Evolutionary conservation across 1,284 basidiomycete genomes (phyloP).

Genomic region (Kalmanozyma brasiliensis): DNA sequence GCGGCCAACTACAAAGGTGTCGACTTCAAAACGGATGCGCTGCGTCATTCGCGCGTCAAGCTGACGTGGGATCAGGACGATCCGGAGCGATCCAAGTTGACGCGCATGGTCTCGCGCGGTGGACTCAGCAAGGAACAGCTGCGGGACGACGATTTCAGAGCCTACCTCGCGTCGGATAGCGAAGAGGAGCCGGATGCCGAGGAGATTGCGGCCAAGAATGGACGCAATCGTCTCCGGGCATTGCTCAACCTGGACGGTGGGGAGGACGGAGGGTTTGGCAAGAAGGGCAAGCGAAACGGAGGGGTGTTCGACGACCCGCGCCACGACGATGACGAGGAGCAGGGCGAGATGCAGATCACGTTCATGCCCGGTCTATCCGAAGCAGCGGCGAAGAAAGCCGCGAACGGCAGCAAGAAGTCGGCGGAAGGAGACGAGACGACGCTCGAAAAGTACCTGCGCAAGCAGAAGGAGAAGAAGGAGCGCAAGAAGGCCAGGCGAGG

Average conservation of each 20-base stretch:
- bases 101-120: slow-evolving; percentile 46
- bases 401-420: slow-evolving; percentile 19
- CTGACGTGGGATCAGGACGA: slow-evolving; percentile 99
- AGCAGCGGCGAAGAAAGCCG: slow-evolving; percentile 49
- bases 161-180: slow-evolving; percentile 64
- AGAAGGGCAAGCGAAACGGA: slow-evolving; percentile 27
- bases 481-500: slow-evolving; percentile 37
- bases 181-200: slow-evolving; percentile 53
- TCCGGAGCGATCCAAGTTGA: slow-evolving; percentile 83
- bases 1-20: slow-evolving; percentile 77
- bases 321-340: slow-evolving; percentile 49
- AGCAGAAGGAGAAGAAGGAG: slow-evolving; percentile 66
- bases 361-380: slow-evolving; percentile 65
- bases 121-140: slow-evolving; percentile 53
- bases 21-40: slow-evolving; percentile 91
- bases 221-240: slow-evolving; percentile 53
- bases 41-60: slow-evolving; percentile 98
- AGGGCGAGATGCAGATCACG: slow-evolving; percentile 62
- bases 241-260: slow-evolving; percentile 53
- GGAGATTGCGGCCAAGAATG: slow-evolving; percentile 26
- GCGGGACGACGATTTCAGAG: slow-evolving; percentile 64
- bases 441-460: slow-evolving; percentile 64
- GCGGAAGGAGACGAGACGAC: slow-evolving; percentile 62
- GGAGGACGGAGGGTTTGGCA: slow-evolving; percentile 33
- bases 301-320: slow-evolving; percentile 55